phyloP scores from a whole-genome alignment of 805 yeast genomes.

The Pichia cephalocereana region DNA sequence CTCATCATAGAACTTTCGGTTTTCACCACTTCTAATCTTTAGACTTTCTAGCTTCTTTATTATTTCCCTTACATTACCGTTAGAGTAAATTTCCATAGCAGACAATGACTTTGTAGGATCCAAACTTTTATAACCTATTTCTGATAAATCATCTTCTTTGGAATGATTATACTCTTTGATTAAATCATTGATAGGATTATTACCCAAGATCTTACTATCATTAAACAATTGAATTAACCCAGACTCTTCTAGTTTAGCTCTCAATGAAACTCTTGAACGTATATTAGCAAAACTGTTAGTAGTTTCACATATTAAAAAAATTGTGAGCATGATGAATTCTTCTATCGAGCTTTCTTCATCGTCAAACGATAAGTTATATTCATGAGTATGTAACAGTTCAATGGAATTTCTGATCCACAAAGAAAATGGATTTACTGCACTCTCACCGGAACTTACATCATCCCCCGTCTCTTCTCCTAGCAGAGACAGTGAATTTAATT shows the following conservation, averaged over 20 bases:
- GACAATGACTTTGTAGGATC: neutral
- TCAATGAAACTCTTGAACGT: constrained; percentile 42
- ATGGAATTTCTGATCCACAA: constrained; percentile 15
- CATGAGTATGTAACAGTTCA: constrained; percentile 3
- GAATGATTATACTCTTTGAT: constrained; percentile 50
- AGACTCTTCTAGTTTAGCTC: constrained; percentile 50
- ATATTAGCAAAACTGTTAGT: constrained; percentile 31
- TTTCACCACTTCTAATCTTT: no score
- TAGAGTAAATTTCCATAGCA: neutral
- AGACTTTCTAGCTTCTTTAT: no score
- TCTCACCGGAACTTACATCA: neutral
- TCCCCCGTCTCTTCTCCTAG: neutral
- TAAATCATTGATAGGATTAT: constrained; percentile 55
- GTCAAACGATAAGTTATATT: neutral
- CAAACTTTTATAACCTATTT: neutral
- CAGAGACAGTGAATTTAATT: neutral
- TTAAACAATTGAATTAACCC: constrained; percentile 47
- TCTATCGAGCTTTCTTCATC: constrained; percentile 6
- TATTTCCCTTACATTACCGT: no score
- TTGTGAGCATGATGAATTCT: constrained; percentile 64
- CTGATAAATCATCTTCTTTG: constrained; percentile 47
- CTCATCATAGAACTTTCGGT: neutral
- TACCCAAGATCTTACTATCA: constrained; percentile 42
- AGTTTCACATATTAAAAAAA: constrained; percentile 62
- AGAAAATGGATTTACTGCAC: constrained; percentile 5